Evolutionary conservation across 2,329 filamentous ascomycete species (phyloP).

Genomic region (Septoria petroselini): DNA sequence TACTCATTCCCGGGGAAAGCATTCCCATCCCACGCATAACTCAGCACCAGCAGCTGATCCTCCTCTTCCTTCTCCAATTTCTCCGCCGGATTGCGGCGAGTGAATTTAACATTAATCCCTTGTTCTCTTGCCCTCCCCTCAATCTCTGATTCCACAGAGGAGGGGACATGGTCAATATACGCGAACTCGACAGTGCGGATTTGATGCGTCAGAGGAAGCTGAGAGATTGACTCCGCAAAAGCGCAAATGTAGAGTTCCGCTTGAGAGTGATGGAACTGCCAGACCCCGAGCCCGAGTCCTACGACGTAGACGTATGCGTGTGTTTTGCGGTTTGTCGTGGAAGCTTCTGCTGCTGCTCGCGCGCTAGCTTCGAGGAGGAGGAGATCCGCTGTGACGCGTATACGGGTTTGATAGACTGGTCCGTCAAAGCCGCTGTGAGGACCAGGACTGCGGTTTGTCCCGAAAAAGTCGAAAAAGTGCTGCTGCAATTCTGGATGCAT

Average conservation of each 20-base stretch:
- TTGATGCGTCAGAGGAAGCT: constrained; percentile 19
- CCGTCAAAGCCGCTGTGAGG: constrained; percentile 18
- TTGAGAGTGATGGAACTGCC: constrained; percentile 29
- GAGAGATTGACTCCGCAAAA: constrained; percentile 26
- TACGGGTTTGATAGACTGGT: constrained; percentile 31
- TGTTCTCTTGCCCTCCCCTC: constrained; percentile 13
- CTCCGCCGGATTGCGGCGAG: constrained; percentile 32
- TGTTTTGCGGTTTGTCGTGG: constrained; percentile 14
- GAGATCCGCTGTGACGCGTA: constrained; percentile 33
- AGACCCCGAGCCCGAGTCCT: constrained; percentile 38
- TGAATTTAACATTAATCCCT: constrained; percentile 32
- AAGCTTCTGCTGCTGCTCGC: constrained; percentile 23
- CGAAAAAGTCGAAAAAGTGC: constrained; percentile 28
- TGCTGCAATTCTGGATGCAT: constrained; percentile 25
- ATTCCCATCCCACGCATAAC: constrained; percentile 39
- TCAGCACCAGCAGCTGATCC: constrained; percentile 32
- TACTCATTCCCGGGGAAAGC: constrained; percentile 39
- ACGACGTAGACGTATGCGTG: constrained; percentile 35
- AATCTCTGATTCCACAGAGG: constrained; percentile 8
- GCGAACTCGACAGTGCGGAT: constrained; percentile 36
- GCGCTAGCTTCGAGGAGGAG: constrained; percentile 33
- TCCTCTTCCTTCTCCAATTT: constrained; percentile 25
- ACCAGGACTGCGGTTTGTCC: constrained; percentile 2
- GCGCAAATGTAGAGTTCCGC: constrained; percentile 29
- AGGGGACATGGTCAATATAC: constrained; percentile 24